Evolutionary conservation across 2,329 filamentous ascomycete genomes (phyloP).

Genomic region (Coniochaeta sp.): DNA sequence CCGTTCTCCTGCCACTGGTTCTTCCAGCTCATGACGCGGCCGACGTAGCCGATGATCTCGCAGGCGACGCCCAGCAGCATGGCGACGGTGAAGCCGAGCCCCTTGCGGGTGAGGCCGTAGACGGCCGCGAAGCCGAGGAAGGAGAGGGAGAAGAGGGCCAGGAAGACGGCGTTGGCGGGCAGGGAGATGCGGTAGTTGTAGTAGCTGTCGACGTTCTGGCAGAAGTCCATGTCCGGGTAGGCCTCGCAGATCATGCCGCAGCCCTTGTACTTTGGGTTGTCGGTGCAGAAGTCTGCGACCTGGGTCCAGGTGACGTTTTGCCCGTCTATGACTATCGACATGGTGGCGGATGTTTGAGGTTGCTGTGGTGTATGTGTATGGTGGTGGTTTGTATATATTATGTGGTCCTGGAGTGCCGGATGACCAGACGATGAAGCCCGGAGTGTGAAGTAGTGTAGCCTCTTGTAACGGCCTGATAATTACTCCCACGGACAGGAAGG

Average conservation of each 20-base stretch:
- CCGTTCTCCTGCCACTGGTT: slow-evolving; percentile 41
- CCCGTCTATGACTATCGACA: not conserved
- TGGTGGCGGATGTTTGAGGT: not conserved
- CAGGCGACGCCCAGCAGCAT: slow-evolving; percentile 44
- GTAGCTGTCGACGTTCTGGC: slow-evolving; percentile 25
- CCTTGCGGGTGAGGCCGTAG: slow-evolving; percentile 35
- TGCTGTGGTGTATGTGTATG: not conserved
- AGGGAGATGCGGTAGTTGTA: slow-evolving; percentile 48
- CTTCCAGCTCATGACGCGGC: slow-evolving; percentile 45
- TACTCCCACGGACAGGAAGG: not conserved
- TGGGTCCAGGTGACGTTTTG: not conserved
- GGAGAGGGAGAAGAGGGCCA: slow-evolving; percentile 40
- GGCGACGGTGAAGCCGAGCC: slow-evolving; percentile 41
- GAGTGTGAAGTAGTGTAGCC: not conserved
- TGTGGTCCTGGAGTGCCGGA: not conserved
- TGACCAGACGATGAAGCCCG: not conserved
- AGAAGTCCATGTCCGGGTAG: slow-evolving; percentile 10
- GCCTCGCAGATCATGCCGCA: not conserved
- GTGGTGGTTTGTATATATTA: not conserved
- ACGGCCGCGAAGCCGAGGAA: slow-evolving; percentile 30
- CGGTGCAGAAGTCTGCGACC: not conserved
- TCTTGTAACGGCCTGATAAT: not conserved
- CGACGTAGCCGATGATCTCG: slow-evolving; percentile 53
- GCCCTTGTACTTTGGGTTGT: not conserved
- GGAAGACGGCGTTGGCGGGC: slow-evolving; percentile 42